Evolutionary conservation across 2,329 filamentous ascomycete species (phyloP).

Genomic region (Phaeosphaeria sp.): DNA sequence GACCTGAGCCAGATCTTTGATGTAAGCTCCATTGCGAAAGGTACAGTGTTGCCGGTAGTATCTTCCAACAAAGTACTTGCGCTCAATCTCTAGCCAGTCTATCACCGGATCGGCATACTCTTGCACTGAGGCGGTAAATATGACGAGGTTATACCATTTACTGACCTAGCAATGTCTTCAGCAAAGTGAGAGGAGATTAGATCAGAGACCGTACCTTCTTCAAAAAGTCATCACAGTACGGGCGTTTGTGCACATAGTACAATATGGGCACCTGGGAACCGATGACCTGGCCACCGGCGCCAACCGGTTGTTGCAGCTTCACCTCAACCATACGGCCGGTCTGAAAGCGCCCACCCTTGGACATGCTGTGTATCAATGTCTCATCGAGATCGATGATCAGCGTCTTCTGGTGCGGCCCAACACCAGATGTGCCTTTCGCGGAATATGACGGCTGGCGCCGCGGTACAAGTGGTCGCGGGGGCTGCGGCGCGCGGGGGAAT

Average conservation of each 20-base stretch:
- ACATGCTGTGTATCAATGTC: conserved; percentile 97
- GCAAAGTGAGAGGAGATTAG: conserved; percentile 8
- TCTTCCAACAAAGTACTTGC: conserved; percentile 91
- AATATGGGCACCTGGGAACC: conserved; percentile 94
- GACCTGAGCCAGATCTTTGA: conserved; percentile 95
- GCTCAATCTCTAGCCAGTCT: conserved; percentile 95
- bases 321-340: conserved; percentile 99
- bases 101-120: conserved; percentile 99
- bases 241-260: conserved; percentile 98
- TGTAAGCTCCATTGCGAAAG: conserved; percentile 92
- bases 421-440: conserved; percentile 37
- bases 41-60: conserved; percentile 99
- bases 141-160: conserved; percentile 97
- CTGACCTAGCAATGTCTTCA: conserved; percentile 65
- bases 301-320: conserved; percentile 76
- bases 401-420: conserved; percentile 74
- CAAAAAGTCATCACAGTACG: conserved; percentile 95
- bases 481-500: conserved; percentile 88
- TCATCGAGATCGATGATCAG: conserved; percentile 95
- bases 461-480: conserved; percentile 88
- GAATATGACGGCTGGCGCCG: conserved; percentile 88
- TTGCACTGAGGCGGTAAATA: conserved; percentile 97
- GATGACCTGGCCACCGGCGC: conserved; percentile 69
- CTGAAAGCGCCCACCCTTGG: conserved; percentile 93
- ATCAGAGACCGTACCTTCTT: conserved; percentile 67